Conservation (phyloP, 2,329 filamentous ascomycete genomes). For the Sphaerulina vaccinii region DNA sequence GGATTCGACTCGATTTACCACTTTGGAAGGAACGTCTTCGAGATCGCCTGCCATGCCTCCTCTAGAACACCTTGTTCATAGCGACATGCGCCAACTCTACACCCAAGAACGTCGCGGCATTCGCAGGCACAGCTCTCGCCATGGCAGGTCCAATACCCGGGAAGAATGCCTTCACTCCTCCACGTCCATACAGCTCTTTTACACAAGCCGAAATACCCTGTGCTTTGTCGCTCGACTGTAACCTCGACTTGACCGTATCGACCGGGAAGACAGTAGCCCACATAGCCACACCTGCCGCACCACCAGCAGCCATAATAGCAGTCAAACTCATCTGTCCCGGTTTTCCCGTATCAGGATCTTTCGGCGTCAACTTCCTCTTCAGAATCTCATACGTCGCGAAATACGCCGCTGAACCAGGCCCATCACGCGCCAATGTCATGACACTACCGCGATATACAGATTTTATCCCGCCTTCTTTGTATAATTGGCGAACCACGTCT, state of each 20-base stretch:
- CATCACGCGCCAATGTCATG: conserved; percentile 91
- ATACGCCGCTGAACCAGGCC: conserved; percentile 89
- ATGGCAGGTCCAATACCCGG: conserved; percentile 92
- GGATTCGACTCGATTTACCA: no score
- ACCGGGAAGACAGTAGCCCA: conserved; percentile 99
- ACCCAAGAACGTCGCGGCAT: conserved; percentile 89
- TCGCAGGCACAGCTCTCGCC: conserved; percentile 89
- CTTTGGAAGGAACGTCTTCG: background rate
- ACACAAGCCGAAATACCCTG: conserved; percentile 79
- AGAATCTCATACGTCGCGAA: conserved; percentile 97
- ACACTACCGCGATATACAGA: conserved; percentile 88
- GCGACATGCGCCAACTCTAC: conserved; percentile 81
- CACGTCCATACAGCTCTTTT: conserved; percentile 74
- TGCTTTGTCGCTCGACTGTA: conserved; percentile 87
- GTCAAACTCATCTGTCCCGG: conserved; percentile 76
- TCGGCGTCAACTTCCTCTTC: conserved; percentile 81
- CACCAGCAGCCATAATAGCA: conserved; percentile 83
- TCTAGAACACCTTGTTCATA: conserved; percentile 71
- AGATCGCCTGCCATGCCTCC: conserved; percentile 1
- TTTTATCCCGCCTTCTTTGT: conserved; percentile 83
- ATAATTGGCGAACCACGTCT: conserved; percentile 91
- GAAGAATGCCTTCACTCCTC: conserved; percentile 91
- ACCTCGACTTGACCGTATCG: conserved; percentile 89
- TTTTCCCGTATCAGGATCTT: conserved; percentile 68
- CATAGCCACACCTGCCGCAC: conserved; percentile 92